These are phyloP conservation scores for Albizia julibrissin DNA, from an alignment of 306 rosid genomes.

Conservation along the genomic window DNA sequence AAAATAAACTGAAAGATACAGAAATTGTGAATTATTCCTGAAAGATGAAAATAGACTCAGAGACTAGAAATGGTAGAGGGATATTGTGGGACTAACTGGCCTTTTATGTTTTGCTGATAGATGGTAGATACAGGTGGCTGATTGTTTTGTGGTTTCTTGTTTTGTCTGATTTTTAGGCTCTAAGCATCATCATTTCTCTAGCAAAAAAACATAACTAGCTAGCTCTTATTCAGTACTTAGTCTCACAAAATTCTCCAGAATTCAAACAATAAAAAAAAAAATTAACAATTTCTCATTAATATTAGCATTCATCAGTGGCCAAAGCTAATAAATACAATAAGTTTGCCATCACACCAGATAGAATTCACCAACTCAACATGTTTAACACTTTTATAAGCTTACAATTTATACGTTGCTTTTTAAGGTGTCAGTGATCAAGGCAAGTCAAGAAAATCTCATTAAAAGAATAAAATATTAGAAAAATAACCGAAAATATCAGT, in stretches of 20 bases:
- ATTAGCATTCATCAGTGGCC: not conserved
- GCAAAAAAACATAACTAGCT: not conserved
- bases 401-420: not conserved
- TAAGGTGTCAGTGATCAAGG: not conserved
- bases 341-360: not conserved
- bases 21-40: not conserved
- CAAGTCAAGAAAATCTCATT: slow-evolving; percentile 8
- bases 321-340: not conserved
- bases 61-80: not conserved
- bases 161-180: not conserved
- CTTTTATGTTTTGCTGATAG: not conserved
- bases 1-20: too few species aligned
- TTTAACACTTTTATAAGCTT: not conserved
- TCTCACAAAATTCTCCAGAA: not conserved
- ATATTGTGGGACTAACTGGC: not conserved
- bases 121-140: not conserved
- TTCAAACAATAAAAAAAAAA: not conserved
- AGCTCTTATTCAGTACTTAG: not conserved
- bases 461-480: not conserved
- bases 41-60: not conserved
- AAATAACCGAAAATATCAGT: slow-evolving; percentile 2
- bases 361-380: slow-evolving; percentile 10
- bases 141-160: not conserved
- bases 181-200: not conserved
- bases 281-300: not conserved